Conservation (phyloP, 345 rosid genomes). For the Eutrema heterophyllum region DNA sequence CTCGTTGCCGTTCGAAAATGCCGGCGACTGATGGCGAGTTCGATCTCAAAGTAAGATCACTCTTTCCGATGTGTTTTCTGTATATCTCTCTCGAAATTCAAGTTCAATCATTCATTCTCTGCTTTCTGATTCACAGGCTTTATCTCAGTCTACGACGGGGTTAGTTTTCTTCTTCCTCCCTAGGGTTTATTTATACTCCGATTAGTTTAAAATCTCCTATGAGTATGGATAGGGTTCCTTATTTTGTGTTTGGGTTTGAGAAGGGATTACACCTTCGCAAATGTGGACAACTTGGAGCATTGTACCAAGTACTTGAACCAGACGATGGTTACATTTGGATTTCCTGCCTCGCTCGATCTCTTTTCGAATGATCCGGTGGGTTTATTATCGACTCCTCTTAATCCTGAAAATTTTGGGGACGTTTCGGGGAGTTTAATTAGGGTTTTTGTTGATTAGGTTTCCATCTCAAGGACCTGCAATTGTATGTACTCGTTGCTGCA, state of each 20-base stretch:
- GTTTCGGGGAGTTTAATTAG: background rate
- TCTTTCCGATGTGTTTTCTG: background rate
- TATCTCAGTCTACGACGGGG: slow-evolving; percentile 55
- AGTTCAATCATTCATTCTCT: background rate
- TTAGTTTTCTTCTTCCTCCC: slow-evolving; percentile 24
- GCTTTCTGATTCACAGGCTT: slow-evolving; percentile 32
- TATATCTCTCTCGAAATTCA: background rate
- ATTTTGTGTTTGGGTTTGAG: background rate
- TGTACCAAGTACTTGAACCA: slow-evolving; percentile 93
- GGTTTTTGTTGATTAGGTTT: slow-evolving; percentile 47
- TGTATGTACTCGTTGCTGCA: slow-evolving; percentile 82
- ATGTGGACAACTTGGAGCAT: slow-evolving; percentile 78
- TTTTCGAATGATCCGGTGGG: slow-evolving; percentile 86
- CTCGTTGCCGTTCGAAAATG: slow-evolving; percentile 34
- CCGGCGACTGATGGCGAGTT: slow-evolving; percentile 49
- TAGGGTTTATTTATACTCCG: slow-evolving; percentile 14
- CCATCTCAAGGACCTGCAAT: slow-evolving; percentile 91
- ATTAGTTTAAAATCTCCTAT: background rate
- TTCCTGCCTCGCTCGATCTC: slow-evolving; percentile 93
- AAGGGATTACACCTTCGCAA: slow-evolving; percentile 81
- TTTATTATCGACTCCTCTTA: background rate
- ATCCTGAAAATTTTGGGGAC: background rate
- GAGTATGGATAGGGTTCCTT: background rate
- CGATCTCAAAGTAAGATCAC: slow-evolving; percentile 49
- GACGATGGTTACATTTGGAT: slow-evolving; percentile 90